A percentile compares a stretch with the other conserved stretches of the same genome.
phyloP scores from a whole-genome alignment of 139 green algal species.

The Picochlorum sp. region DNA sequence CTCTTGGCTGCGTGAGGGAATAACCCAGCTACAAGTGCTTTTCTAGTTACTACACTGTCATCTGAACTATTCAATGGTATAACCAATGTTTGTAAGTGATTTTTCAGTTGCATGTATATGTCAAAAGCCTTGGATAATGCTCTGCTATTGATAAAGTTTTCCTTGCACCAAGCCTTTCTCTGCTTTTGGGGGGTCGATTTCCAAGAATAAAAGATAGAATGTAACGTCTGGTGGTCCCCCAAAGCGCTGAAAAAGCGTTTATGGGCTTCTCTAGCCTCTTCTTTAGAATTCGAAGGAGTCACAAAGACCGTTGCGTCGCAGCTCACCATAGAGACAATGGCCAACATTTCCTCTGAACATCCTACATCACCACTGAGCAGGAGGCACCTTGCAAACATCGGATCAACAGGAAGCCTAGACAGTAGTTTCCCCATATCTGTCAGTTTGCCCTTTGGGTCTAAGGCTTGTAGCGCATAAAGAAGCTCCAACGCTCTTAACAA shows the following conservation, averaged over 20 bases:
- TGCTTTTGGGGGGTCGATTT: slow-evolving; percentile 14
- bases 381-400: slow-evolving; percentile 46
- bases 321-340: slow-evolving; percentile 70
- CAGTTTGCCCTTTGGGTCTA: slow-evolving; percentile 47
- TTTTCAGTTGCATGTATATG: slow-evolving; percentile 53
- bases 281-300: slow-evolving; percentile 35
- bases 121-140: slow-evolving; percentile 60
- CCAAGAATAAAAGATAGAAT: slow-evolving; percentile 52
- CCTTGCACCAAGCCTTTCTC: slow-evolving; percentile 24
- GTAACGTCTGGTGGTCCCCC: slow-evolving; percentile 74
- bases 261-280: slow-evolving; percentile 45
- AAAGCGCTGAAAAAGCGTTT: slow-evolving; percentile 44
- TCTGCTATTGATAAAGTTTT: slow-evolving; percentile 31
- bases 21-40: slow-evolving; percentile 53
- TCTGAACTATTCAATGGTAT: slow-evolving; percentile 29
- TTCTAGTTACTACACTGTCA: slow-evolving; percentile 37
- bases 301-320: slow-evolving; percentile 28
- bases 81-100: neutral
- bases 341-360: slow-evolving; percentile 55
- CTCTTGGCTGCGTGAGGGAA: slow-evolving; percentile 64
- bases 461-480: slow-evolving; percentile 61
- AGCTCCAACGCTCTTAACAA: slow-evolving; percentile 72
- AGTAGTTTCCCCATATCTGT: slow-evolving; percentile 45
- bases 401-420: slow-evolving; percentile 72
- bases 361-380: slow-evolving; percentile 29